A percentile compares a stretch with the other conserved stretches of the same genome.
Conservation (phyloP, 805 yeast genomes). For the Clavispora carvajalis region DNA sequence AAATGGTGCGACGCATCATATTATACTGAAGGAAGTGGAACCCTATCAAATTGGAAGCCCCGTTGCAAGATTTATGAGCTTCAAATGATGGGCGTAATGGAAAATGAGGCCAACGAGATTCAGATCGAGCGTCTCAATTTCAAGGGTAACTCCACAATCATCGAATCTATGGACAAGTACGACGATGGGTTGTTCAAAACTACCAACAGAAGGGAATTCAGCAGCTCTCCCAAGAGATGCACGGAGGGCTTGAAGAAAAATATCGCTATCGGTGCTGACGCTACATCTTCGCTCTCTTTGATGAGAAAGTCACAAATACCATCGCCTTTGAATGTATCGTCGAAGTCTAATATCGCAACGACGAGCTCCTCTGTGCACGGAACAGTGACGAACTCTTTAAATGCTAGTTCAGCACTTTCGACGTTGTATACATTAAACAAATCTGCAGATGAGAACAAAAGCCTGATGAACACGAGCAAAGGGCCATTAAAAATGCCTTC, state of each 20-base stretch:
- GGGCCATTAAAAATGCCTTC: neutral
- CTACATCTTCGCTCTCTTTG: constrained; percentile 23
- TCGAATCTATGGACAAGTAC: constrained; percentile 62
- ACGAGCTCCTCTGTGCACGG: constrained; percentile 34
- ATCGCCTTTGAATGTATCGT: constrained; percentile 3
- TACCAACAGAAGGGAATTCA: constrained; percentile 7
- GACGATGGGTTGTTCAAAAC: constrained; percentile 54
- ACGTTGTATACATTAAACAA: constrained; percentile 34
- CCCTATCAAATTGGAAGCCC: constrained; percentile 73
- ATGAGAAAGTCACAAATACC: constrained; percentile 12
- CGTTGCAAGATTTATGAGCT: constrained; percentile 89
- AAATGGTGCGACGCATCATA: constrained; percentile 94
- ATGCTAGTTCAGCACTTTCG: constrained; percentile 30
- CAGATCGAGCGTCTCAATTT: constrained; percentile 55
- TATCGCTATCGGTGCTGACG: constrained; percentile 1
- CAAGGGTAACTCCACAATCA: constrained; percentile 33
- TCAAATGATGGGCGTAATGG: constrained; percentile 98
- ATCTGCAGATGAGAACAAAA: constrained; percentile 9
- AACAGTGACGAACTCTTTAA: constrained; percentile 24
- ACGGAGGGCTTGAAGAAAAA: neutral
- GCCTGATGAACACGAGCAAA: neutral
- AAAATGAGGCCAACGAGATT: constrained; percentile 72
- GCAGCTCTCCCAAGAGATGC: constrained; percentile 1
- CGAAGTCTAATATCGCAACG: constrained; percentile 24
- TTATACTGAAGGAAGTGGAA: constrained; percentile 58